These are phyloP conservation scores for Euphorbia celastroides DNA, from an alignment of 441 rosid species.

Conservation along the genomic window DNA sequence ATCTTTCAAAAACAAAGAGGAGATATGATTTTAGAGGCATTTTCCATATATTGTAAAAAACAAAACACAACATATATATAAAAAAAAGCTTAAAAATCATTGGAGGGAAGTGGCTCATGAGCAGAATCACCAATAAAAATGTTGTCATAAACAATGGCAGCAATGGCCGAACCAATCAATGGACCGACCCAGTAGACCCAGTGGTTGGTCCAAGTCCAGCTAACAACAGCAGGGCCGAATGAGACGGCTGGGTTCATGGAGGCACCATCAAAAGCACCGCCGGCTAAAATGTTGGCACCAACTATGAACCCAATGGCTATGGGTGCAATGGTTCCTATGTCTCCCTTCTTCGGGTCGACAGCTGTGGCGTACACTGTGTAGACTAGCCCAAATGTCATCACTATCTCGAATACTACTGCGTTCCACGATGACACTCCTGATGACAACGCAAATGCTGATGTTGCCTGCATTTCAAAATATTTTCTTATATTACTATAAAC, in stretches of 20 bases:
- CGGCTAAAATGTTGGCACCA: constrained; percentile 76
- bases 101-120: constrained; percentile 45
- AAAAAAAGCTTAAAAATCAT: constrained; percentile 37
- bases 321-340: constrained; percentile 58
- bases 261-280: constrained; percentile 80
- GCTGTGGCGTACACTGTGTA: too few species aligned
- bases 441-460: constrained; percentile 56
- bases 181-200: constrained; percentile 92
- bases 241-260: too few species aligned
- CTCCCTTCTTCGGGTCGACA: constrained; percentile 66
- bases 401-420: constrained; percentile 71
- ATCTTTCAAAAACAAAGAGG: background rate
- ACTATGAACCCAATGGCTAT: constrained; percentile 80
- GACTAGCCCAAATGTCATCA: constrained; percentile 88
- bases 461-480: constrained; percentile 28
- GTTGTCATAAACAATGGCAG: constrained; percentile 57
- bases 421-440: constrained; percentile 60
- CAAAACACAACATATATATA: background rate
- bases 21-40: constrained; percentile 6
- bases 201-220: constrained; percentile 78
- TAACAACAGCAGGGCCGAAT: constrained; percentile 79
- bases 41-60: background rate
- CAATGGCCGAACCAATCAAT: constrained; percentile 59
- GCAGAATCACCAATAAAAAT: constrained; percentile 38
- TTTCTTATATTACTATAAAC: too few species aligned